These are phyloP conservation scores for Exserohilum rostratum DNA, from an alignment of 2,329 filamentous ascomycete species.

Conservation along the genomic window DNA sequence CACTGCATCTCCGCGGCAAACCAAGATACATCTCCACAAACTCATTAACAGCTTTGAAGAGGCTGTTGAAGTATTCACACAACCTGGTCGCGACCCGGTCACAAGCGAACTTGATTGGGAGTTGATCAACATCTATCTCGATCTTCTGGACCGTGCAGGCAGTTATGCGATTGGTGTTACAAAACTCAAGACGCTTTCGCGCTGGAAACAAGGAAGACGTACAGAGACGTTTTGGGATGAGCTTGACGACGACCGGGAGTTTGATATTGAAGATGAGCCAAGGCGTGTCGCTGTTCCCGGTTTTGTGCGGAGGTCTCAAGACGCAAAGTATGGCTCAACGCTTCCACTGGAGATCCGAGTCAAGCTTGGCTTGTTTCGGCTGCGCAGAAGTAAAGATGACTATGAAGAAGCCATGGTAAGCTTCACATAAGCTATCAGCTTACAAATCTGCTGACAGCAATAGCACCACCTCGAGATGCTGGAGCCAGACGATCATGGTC, in stretches of 20 bases:
- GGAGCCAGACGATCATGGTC: constrained; percentile 64
- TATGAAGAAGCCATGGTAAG: constrained; percentile 75
- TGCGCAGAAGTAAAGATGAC: constrained; percentile 68
- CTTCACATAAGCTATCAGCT: constrained; percentile 58
- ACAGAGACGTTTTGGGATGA: constrained; percentile 80
- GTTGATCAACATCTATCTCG: constrained; percentile 83
- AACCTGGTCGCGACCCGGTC: constrained; percentile 49
- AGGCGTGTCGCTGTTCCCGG: constrained; percentile 67
- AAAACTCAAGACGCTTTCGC: constrained; percentile 72
- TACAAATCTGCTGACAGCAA: constrained; percentile 33
- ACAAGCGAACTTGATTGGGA: constrained; percentile 70
- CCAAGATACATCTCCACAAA: constrained; percentile 54
- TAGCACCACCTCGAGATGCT: constrained; percentile 64
- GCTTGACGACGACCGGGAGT: constrained; percentile 82
- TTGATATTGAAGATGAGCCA: constrained; percentile 74
- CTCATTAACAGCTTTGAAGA: constrained; percentile 59
- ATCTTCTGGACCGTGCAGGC: constrained; percentile 72
- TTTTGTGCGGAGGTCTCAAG: constrained; percentile 64
- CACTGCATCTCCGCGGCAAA: constrained; percentile 56
- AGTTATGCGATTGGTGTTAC: constrained; percentile 69
- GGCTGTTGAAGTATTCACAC: constrained; percentile 57
- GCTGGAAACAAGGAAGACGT: constrained; percentile 81
- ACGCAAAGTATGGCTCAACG: constrained; percentile 70
- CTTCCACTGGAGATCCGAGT: constrained; percentile 82
- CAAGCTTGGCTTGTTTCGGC: constrained; percentile 82